Evolutionary conservation across 768 basidiomycete genomes (phyloP), one percentile per base, ranked within the genome.

Genomic region (Agrocybe pediades): DNA sequence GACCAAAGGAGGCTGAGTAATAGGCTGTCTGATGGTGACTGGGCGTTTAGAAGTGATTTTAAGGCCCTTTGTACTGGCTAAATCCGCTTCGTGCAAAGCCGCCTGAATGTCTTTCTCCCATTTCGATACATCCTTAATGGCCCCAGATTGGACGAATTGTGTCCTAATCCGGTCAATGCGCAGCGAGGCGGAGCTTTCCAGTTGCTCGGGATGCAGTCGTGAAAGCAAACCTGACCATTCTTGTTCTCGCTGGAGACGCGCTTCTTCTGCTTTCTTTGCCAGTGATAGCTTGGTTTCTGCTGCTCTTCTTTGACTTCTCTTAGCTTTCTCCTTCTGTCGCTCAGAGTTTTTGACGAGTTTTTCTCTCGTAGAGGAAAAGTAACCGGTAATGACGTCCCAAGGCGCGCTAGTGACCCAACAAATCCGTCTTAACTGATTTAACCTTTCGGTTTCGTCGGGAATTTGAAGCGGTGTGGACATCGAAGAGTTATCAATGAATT

Each of bases 81-180:
- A 65, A 41, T 77, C 74, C 1, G 82, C 79, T 58, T 88, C 85
- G 49, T 72, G 76, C 20, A 90, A 67, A 7, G 84, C 83, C 16
- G 76, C 71, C 26, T 59, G 58, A 36, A 91, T 79, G 62, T 87
- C 83, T 23, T 66, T 72, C 65, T 86, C 85, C 90, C 89, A 92
- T 65, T 79, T 82, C 19, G 66, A 63, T 8, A 68, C 59, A 49
- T 85, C 77, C 50, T 73, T 77, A 9, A 72, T 72, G 2, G 79
- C 71, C n/a, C 75, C 74, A 3, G 84, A 80, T 55, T 85, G 82
- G 55, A 90, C 51, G 62, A 84, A 92, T 25, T 78, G 79, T 8
- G 62, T 73, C 30, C 78, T 80, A 21, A 91, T 71, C 9, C 79
- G 74, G 20, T 79, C 77, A 7, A 91, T 67, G 23, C 85, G 80